Evolutionary conservation across 306 rosid species (phyloP).

Genomic region (Corylus heterophylla): DNA sequence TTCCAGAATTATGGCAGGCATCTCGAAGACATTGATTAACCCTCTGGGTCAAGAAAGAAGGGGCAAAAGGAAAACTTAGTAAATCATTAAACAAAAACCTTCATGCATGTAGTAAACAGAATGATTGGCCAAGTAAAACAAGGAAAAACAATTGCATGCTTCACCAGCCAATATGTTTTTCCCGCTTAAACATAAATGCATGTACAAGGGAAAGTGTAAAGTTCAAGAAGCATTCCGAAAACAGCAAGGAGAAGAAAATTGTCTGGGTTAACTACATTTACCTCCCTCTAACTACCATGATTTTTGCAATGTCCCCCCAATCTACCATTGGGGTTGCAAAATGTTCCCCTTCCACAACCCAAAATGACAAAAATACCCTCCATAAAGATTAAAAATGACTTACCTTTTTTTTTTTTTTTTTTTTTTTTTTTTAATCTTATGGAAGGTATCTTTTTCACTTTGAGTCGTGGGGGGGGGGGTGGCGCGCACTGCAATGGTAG

Average conservation of each 20-base stretch:
- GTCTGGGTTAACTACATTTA: too few species aligned
- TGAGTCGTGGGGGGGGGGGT: too few species aligned
- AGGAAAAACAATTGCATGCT: not conserved
- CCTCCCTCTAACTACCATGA: too few species aligned
- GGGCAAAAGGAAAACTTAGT: conserved; percentile 12
- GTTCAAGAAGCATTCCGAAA: not conserved
- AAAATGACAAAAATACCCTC: too few species aligned
- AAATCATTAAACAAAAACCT: conserved; percentile 12
- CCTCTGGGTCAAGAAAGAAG: conserved; percentile 50
- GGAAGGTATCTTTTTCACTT: too few species aligned
- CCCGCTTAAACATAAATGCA: not conserved
- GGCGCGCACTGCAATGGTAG: too few species aligned
- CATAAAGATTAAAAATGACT: too few species aligned
- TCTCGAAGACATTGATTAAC: conserved; percentile 76
- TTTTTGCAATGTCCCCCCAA: too few species aligned
- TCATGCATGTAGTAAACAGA: not conserved
- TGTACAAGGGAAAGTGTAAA: not conserved
- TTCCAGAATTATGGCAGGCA: conserved; percentile 38
- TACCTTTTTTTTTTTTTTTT: too few species aligned
- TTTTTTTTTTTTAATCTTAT: too few species aligned
- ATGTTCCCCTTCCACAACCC: too few species aligned
- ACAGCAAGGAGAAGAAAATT: not conserved
- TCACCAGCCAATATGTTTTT: not conserved
- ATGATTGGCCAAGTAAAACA: not conserved
- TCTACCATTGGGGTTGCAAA: too few species aligned